Conservation (phyloP, 306 rosid species). For the Rosa multiflora region DNA sequence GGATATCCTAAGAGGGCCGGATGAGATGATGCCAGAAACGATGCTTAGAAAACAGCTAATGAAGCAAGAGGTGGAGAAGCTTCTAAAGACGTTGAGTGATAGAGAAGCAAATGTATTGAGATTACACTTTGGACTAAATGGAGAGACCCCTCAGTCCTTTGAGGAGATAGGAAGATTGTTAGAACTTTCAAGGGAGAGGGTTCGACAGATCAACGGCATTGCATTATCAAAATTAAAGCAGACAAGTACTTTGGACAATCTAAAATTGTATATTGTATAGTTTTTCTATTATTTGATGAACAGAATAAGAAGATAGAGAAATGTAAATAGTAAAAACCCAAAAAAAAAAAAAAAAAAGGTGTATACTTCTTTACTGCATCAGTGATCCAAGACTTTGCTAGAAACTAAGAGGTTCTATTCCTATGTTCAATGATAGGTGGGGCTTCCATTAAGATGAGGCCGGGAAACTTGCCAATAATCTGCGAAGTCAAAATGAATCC, state of each 20-base stretch:
- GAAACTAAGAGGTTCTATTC: neutral
- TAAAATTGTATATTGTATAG: conserved; percentile 47
- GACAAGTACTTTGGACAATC: conserved; percentile 25
- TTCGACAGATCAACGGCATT: conserved; percentile 51
- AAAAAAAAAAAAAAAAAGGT: neutral
- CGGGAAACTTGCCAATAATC: neutral
- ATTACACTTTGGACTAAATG: conserved; percentile 61
- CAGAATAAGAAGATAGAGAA: neutral
- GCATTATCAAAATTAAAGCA: conserved; percentile 58
- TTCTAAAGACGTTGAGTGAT: conserved; percentile 47
- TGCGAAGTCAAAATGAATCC: neutral
- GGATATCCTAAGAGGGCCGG: conserved; percentile 70
- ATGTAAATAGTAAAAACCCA: neutral
- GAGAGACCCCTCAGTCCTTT: conserved; percentile 49
- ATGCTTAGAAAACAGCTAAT: conserved; percentile 45
- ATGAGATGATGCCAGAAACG: conserved; percentile 56
- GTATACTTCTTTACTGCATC: neutral
- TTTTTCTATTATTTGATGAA: conserved; percentile 1
- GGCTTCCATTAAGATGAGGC: no score
- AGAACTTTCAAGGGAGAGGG: conserved; percentile 68
- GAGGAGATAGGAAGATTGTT: conserved; percentile 66
- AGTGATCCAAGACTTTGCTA: neutral
- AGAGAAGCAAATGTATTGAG: conserved; percentile 62
- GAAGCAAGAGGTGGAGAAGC: conserved; percentile 53
- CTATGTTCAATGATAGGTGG: no score